These are phyloP conservation scores for Arachnomyces sp. DNA, from an alignment of 2,329 filamentous ascomycete species.

Conservation along the genomic window DNA sequence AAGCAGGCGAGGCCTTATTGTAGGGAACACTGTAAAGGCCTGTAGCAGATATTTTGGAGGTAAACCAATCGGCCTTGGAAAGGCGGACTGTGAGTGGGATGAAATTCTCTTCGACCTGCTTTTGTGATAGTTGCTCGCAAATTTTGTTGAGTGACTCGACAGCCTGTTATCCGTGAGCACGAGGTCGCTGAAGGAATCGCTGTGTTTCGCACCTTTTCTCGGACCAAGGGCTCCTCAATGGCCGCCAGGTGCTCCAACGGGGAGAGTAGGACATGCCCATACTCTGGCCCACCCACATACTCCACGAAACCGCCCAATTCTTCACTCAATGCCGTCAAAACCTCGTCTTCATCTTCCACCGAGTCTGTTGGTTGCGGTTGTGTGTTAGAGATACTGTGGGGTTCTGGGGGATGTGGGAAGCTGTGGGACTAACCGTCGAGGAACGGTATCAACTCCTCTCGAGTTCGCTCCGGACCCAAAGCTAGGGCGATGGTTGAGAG, in stretches of 20 bases:
- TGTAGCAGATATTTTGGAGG: slow-evolving; percentile 95
- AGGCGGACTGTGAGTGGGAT: slow-evolving; percentile 91
- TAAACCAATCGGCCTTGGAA: slow-evolving; percentile 99
- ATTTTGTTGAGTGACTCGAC: slow-evolving; percentile 99
- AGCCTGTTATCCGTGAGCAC: slow-evolving; percentile 49
- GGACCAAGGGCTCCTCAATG: slow-evolving; percentile 94
- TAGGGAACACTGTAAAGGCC: slow-evolving; percentile 92
- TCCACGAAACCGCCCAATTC: slow-evolving; percentile 96
- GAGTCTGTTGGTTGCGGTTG: slow-evolving; percentile 57
- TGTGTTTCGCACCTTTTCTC: slow-evolving; percentile 72
- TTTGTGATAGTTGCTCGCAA: slow-evolving; percentile 78
- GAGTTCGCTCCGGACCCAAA: slow-evolving; percentile 88
- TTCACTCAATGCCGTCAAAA: slow-evolving; percentile 91
- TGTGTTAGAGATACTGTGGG: slow-evolving; percentile 1
- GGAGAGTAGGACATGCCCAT: slow-evolving; percentile 90
- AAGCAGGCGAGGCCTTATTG: slow-evolving; percentile 75
- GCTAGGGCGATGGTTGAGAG: slow-evolving; percentile 97
- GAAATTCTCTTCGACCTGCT: slow-evolving; percentile 95
- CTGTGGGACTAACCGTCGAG: slow-evolving; percentile 70
- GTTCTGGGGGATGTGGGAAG: slow-evolving; percentile 7
- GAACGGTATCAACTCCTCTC: slow-evolving; percentile 97
- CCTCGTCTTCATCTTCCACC: slow-evolving; percentile 97
- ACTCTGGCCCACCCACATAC: slow-evolving; percentile 90
- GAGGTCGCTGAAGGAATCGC: slow-evolving; percentile 3
- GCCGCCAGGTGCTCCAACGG: slow-evolving; percentile 96